Evolutionary conservation across 495 filamentous ascomycete genomes (phyloP).

Genomic region (Aspergillus sparsus): DNA sequence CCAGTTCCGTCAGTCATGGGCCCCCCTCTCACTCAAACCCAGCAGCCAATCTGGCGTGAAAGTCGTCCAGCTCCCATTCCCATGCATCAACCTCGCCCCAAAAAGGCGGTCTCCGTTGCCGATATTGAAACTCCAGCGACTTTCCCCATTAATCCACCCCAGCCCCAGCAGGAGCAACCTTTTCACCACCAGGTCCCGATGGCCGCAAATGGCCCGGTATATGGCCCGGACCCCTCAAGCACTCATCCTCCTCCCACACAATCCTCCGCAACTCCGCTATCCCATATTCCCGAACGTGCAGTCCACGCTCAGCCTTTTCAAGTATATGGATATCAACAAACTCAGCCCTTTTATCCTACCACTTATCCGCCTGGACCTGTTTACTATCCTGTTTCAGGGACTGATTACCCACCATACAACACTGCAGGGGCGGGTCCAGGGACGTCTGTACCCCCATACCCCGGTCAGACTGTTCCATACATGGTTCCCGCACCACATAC

Average conservation of each 20-base stretch:
- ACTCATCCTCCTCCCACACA: constrained; percentile 71
- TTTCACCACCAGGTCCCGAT: constrained; percentile 90
- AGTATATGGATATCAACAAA: constrained; percentile 63
- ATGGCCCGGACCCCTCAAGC: constrained; percentile 59
- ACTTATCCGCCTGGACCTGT: constrained; percentile 56
- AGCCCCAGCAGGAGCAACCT: constrained; percentile 74
- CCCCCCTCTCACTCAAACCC: constrained; percentile 48
- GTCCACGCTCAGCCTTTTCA: constrained; percentile 94
- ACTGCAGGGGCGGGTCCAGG: constrained; percentile 48
- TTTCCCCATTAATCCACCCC: constrained; percentile 67
- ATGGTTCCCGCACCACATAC: constrained; percentile 44
- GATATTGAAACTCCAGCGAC: constrained; percentile 87
- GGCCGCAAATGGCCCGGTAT: constrained; percentile 60
- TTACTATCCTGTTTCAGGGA: constrained; percentile 51
- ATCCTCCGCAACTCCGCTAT: constrained; percentile 81
- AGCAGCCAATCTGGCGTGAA: constrained; percentile 75
- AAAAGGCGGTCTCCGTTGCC: constrained; percentile 91
- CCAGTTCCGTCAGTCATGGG: constrained; percentile 15
- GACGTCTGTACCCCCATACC: constrained; percentile 59
- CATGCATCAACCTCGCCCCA: constrained; percentile 95
- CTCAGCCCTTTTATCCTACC: constrained; percentile 60
- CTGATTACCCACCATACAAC: constrained; percentile 43
- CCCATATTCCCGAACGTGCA: constrained; percentile 91
- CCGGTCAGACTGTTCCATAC: constrained; percentile 47
- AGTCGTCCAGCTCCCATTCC: constrained; percentile 73